These are phyloP conservation scores for Euryodendron excelsum DNA, from an alignment of 148 eudicot species.

Conservation along the genomic window DNA sequence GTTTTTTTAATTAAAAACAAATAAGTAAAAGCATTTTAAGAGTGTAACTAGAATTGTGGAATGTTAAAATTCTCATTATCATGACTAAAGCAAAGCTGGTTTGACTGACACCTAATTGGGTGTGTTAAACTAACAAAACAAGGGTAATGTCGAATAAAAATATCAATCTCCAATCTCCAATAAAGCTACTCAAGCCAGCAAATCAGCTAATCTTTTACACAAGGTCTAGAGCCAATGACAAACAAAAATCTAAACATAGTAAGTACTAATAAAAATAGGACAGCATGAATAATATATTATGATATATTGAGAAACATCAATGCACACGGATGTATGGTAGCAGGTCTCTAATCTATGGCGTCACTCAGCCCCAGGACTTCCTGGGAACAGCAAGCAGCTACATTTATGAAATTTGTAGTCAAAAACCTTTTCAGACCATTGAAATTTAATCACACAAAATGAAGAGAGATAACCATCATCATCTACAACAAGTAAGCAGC, in stretches of 20 bases:
- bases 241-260: background rate
- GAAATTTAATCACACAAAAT: background rate
- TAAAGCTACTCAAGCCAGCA: background rate
- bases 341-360: background rate
- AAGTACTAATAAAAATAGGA: background rate
- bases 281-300: background rate
- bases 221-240: background rate
- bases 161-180: background rate
- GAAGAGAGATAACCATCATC: background rate
- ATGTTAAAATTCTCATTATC: background rate
- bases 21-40: background rate
- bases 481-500: background rate
- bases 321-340: background rate
- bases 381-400: background rate
- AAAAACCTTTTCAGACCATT: background rate
- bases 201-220: background rate
- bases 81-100: background rate
- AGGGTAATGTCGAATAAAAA: background rate
- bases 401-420: background rate
- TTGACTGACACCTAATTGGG: background rate
- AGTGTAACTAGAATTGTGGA: background rate
- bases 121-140: background rate
- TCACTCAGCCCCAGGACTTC: background rate
- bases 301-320: background rate
- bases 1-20: background rate